Conservation (phyloP, 2,329 filamentous ascomycete genomes). For the Botrytis medusae region DNA sequence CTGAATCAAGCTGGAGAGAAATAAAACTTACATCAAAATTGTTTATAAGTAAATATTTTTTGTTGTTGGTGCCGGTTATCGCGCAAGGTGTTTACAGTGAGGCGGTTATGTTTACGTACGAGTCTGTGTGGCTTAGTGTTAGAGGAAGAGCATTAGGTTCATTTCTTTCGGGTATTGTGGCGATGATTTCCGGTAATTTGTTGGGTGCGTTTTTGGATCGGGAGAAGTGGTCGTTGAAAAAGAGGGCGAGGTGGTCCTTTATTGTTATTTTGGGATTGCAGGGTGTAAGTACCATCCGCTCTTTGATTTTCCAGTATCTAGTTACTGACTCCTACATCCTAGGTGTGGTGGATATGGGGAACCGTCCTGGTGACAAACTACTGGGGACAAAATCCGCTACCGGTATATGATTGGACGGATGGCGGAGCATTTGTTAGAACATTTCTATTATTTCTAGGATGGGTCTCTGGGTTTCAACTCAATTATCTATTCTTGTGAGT, state of each 20-base stretch:
- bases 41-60: constrained; percentile 61
- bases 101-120: constrained; percentile 70
- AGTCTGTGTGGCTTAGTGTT: constrained; percentile 68
- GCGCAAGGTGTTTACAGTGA: constrained; percentile 70
- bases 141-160: constrained; percentile 68
- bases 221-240: constrained; percentile 31
- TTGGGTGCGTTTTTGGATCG: constrained; percentile 49
- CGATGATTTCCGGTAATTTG: constrained; percentile 63
- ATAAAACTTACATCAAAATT: constrained; percentile 57
- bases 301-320: background rate
- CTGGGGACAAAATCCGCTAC: constrained; percentile 47
- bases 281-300: constrained; percentile 45
- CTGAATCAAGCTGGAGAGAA: constrained; percentile 56
- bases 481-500: constrained; percentile 70
- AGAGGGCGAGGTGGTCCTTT: constrained; percentile 34
- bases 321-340: background rate
- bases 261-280: constrained; percentile 47
- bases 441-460: constrained; percentile 67
- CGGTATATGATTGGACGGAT: constrained; percentile 65
- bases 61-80: constrained; percentile 66
- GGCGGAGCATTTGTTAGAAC: constrained; percentile 60
- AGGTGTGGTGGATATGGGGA: constrained; percentile 68
- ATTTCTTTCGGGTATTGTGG: constrained; percentile 67
- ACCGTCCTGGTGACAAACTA: constrained; percentile 65
- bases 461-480: constrained; percentile 66